A percentile compares a stretch with the other conserved stretches of the same genome.
Conservation (phyloP, 192 early-diverging fungal species). For the Coemansia sp. region DNA sequence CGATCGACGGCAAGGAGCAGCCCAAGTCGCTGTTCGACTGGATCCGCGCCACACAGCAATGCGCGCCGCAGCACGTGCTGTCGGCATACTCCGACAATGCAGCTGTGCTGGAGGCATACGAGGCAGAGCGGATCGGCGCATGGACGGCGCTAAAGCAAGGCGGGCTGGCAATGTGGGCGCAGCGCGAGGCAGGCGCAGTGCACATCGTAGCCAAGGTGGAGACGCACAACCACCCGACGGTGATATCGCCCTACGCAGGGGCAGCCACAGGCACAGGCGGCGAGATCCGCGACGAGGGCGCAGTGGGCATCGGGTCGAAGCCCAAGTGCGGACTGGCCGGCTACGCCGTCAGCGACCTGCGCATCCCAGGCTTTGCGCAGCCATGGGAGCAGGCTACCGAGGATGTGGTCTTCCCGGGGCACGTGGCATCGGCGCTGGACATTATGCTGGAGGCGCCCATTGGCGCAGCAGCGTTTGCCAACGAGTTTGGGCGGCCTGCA, state of each 20-base stretch:
- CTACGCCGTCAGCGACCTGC: constrained; percentile 92
- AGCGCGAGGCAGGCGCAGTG: constrained; percentile 50
- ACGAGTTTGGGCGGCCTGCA: constrained; percentile 97
- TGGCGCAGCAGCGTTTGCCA: constrained; percentile 98
- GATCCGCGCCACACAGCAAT: constrained; percentile 93
- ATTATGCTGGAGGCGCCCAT: constrained; percentile 99
- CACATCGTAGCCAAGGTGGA: constrained; percentile 97
- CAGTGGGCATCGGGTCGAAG: constrained; percentile 93
- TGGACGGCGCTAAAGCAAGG: constrained; percentile 28
- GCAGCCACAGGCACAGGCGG: constrained; percentile 98
- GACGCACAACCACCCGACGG: constrained; percentile 99
- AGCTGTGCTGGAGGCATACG: constrained; percentile 74
- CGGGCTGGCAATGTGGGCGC: constrained; percentile 23
- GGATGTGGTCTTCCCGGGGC: constrained; percentile 79
- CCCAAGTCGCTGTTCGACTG: constrained; percentile 89
- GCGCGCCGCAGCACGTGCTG: constrained; percentile 77
- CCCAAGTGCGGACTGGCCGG: constrained; percentile 95
- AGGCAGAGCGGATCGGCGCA: constrained; percentile 34
- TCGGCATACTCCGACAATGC: constrained; percentile 99
- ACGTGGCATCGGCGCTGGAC: constrained; percentile 89
- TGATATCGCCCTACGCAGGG: constrained; percentile 97
- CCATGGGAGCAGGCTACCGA: constrained; percentile 83
- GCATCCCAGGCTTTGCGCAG: constrained; percentile 85
- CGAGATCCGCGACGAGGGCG: constrained; percentile 99
- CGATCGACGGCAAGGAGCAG: constrained; percentile 82